Evolutionary conservation across 2,329 filamentous ascomycete genomes (phyloP), one percentile per base, ranked within the genome.

Genomic region (Lasiodiplodia citricola): DNA sequence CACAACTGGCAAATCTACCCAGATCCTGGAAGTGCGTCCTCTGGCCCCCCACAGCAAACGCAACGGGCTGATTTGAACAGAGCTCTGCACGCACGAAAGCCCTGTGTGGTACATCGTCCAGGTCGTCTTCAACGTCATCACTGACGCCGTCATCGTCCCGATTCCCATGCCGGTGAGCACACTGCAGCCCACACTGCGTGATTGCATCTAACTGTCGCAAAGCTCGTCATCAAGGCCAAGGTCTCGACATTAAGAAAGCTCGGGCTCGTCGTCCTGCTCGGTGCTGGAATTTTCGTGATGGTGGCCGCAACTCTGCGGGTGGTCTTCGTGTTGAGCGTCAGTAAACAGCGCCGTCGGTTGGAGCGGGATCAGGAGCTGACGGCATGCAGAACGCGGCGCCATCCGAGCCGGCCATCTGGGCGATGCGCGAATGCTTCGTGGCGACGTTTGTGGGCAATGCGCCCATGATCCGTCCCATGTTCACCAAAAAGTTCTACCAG

Each of bases 371-470:
- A 8, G 37, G 16, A 28, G n/a, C 38, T 47, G 57, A 47, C 57
- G 14, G 25, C 14, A 35, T 28, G 21, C 23, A 62, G 38, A 69
- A 70, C 64, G 71, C 38, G 23, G 70, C 41, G 70, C 68, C 41
- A 65, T 62, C 57, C 0, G 57, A 62, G 16, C 57, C 71, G 14
- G 79, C 80, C 0, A 75, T 81, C 21, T 82, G 80, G 80, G 80
- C 78, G 2, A 76, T 78, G 37, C 76, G 79, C 14, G 79, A 82
- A 68, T 78, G 80, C 65, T 75, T 78, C 25, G 76, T 81, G 11
- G 79, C 77, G 2, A 76, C 81, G 38, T 74, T 80, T 1, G 77
- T 80, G 1, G 78, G 77, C 3, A 77, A 81, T 47, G 76, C 79
- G 0, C 79, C 80, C 1, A 78, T 82, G 71, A 72, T 80, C 0